Evolutionary conservation across 768 basidiomycete species (phyloP), one percentile per base, ranked within the genome.

Genomic region (Inosperma sp.): DNA sequence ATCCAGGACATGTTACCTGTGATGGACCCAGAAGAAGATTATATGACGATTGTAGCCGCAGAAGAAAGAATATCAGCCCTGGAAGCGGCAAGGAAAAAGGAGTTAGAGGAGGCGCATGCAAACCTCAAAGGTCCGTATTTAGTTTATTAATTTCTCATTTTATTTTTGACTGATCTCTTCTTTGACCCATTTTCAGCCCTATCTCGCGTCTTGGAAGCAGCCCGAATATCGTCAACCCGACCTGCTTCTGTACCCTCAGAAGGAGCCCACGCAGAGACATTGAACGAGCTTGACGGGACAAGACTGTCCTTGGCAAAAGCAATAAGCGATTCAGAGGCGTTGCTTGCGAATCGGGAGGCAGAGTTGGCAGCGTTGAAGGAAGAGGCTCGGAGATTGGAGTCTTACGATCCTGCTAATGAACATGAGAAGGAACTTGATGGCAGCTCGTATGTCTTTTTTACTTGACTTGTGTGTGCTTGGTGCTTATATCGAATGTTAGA

Each of bases 1-100:
- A 81, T 88, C 39, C 76, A 74, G 55, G 82, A 82, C 53, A 86
- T 89, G 78, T 70, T 78, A 26, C 75, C 78, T 3, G 82, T 88
- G 51, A 86, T 91, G 48, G 82, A 87, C 59, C 85, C 86, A 9
- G 83, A 85, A 35, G 86, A 88, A 47, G 88, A 91, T 65, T 88
- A 82, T 62, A 68, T 84, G 51, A 83, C 84, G 10, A 86, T 91
- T 42, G 80, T 82, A 13, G 80, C 77, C 6, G 82, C 86, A 7
- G 86, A 90, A 57, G 82, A 88, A 52, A 81, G 77, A 56, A 82
- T 88, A 62, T 76, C 76, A 12, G 58, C 73, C 6, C 79, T 79
- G 8, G 79, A 84, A 52, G 69, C 75, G 6, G 72, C 67, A 48
- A 70, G 81, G 43, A 84, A 79, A 66, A 83, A 81, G 58, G 85